Evolutionary conservation across 306 rosid species (phyloP), one percentile per base, ranked within the genome.

Genomic region (Corylus americana): DNA sequence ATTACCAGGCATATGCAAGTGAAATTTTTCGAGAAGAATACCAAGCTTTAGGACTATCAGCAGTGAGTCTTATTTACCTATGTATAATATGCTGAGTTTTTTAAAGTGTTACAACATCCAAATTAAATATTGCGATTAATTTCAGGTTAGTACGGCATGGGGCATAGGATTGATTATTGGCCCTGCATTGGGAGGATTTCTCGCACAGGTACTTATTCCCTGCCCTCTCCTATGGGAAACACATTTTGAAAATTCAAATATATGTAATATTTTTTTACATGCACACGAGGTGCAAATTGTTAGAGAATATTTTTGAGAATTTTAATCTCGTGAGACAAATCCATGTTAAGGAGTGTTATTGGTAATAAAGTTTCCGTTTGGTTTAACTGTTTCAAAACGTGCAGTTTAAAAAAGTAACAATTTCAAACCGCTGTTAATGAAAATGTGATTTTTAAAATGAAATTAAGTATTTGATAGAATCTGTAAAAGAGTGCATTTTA

Each of bases 141-240:
- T 82, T 78, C 89, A 94, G 98, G 71, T 92, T 35, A 91, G 93
- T 73, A 89, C 94, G 10, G 85, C 97, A 75, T 91, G 95, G 98
- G 97, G 90, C 54, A 77, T 85, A 3, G 96, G 97, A 67, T 84
- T 92, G 82, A 86, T 94, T 63, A 49, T 94, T 81, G 98, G 98
- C 62, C 98, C 98, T 1, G 97, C 97, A 53, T 5, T 94, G 82
- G 98, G 98, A 74, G 98, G 98, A 20, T 88, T 87, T 85, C 84
- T 94, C 51, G 94, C 98, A 39, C 97, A 86, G 97, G 98, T 92
- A 89, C 31, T 29, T 78, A 70, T 68, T 54, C 78, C 71, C 29
- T 73, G 31, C 18, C 49, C 54, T 54, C 48, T 37, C 74, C 17
- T 35, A 59, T 53, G 29, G 64, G 37, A 82, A 75, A 54, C 42